Evolutionary conservation across 352 stramenopile species (phyloP).

Genomic region (Phytopythium litorale): DNA sequence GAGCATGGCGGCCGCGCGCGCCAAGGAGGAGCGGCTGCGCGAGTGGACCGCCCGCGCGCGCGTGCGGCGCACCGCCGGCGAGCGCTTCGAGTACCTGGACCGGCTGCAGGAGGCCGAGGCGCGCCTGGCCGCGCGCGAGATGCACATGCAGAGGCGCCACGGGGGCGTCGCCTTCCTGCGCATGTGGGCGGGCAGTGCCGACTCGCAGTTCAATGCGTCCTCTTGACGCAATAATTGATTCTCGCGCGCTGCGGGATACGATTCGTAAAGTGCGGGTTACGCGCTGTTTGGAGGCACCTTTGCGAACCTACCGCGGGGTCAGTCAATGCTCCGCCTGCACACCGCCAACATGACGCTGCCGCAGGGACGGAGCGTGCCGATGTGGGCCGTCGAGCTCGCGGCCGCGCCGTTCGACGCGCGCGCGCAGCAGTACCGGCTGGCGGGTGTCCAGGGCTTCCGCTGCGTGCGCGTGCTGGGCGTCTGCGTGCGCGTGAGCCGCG

Average conservation of each 20-base stretch:
- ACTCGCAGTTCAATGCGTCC: constrained; percentile 38
- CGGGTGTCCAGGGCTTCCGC: constrained; percentile 10
- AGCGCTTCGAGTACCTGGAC: constrained; percentile 58
- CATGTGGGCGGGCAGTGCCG: constrained; percentile 77
- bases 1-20: constrained; percentile 22
- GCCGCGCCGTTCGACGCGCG: constrained; percentile 16
- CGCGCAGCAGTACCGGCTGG: constrained; percentile 17
- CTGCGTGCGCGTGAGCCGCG: constrained; percentile 8
- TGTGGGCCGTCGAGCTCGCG: constrained; percentile 31
- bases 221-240: background rate
- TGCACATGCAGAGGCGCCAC: constrained; percentile 63
- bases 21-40: constrained; percentile 31
- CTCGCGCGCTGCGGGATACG: background rate
- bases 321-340: background rate
- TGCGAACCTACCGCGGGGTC: background rate
- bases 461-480: constrained; percentile 31
- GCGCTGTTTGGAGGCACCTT: background rate
- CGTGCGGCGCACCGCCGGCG: constrained; percentile 38
- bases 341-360: background rate
- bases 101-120: constrained; percentile 59
- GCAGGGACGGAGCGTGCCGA: constrained; percentile 10
- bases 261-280: background rate
- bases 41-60: constrained; percentile 56
- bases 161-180: constrained; percentile 61
- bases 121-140: constrained; percentile 37